phyloP scores from a whole-genome alignment of 2,329 filamentous ascomycete genomes.

The Cladosporium sp. region DNA sequence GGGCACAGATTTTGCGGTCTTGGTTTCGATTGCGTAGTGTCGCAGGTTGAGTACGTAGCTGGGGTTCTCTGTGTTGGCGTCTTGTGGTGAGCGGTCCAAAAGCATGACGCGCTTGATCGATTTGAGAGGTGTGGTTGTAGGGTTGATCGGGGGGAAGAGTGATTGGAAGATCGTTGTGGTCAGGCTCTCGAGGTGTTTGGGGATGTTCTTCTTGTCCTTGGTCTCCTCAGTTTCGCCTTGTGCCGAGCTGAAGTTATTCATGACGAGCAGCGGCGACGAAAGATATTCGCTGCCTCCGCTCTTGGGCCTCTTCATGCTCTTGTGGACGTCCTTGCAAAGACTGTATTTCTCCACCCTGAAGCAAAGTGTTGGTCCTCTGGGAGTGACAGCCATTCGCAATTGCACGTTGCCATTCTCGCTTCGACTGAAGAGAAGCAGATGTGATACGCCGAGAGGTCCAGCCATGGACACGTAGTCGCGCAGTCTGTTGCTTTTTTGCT shows the following conservation, averaged over 20 bases:
- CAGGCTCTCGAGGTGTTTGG: slow-evolving; percentile 89
- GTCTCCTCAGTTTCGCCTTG: slow-evolving; percentile 40
- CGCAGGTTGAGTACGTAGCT: slow-evolving; percentile 79
- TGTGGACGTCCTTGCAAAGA: slow-evolving; percentile 84
- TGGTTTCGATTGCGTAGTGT: slow-evolving; percentile 94
- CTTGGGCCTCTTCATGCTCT: slow-evolving; percentile 77
- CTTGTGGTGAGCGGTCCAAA: slow-evolving; percentile 65
- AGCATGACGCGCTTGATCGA: slow-evolving; percentile 92
- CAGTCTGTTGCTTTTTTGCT: slow-evolving; percentile 82
- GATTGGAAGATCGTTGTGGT: slow-evolving; percentile 94
- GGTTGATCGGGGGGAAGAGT: slow-evolving; percentile 92
- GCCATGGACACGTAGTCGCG: slow-evolving; percentile 95
- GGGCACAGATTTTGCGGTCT: slow-evolving; percentile 73
- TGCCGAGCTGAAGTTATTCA: slow-evolving; percentile 87
- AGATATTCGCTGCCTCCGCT: slow-evolving; percentile 75
- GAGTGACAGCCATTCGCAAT: slow-evolving; percentile 80
- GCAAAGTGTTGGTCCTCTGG: slow-evolving; percentile 86
- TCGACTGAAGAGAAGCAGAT: slow-evolving; percentile 89
- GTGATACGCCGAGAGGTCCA: slow-evolving; percentile 87
- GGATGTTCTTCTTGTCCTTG: slow-evolving; percentile 61
- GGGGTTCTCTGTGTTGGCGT: slow-evolving; percentile 30
- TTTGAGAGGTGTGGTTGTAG: slow-evolving; percentile 81
- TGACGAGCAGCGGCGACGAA: slow-evolving; percentile 86
- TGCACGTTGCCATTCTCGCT: slow-evolving; percentile 91
- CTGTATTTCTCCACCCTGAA: slow-evolving; percentile 96